phyloP scores from a whole-genome alignment of 176 grass and related monocot species.

The Lolium perenne region DNA sequence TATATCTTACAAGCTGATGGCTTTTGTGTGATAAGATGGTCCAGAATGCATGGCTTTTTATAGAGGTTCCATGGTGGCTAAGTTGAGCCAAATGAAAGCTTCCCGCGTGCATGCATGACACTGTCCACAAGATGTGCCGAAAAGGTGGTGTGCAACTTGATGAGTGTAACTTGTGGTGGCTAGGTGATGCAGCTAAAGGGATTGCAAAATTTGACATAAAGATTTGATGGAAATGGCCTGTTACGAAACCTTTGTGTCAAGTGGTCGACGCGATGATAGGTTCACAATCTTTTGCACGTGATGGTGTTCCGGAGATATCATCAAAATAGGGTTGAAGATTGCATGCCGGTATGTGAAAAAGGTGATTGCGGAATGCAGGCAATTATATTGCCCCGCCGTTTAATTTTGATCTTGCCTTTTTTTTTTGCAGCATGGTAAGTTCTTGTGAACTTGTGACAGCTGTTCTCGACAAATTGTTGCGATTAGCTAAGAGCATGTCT shows the following conservation, averaged over 20 bases:
- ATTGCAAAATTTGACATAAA: slow-evolving; percentile 33
- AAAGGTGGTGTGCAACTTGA: slow-evolving; percentile 53
- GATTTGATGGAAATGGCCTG: slow-evolving; percentile 24
- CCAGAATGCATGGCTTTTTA: slow-evolving; percentile 45
- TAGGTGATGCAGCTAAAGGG: background rate
- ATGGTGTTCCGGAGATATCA: slow-evolving; percentile 17
- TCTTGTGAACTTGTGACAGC: background rate
- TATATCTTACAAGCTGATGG: background rate
- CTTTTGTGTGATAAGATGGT: slow-evolving; percentile 2
- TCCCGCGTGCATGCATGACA: background rate
- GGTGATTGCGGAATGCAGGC: slow-evolving; percentile 39
- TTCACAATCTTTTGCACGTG: slow-evolving; percentile 42
- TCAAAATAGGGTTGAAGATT: slow-evolving; percentile 23
- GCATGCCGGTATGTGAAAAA: background rate
- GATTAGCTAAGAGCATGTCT: background rate
- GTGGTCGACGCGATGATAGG: slow-evolving; percentile 29
- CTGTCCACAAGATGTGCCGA: slow-evolving; percentile 39
- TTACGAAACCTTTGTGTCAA: slow-evolving; percentile 33
- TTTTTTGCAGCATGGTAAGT: background rate
- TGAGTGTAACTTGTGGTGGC: slow-evolving; percentile 37
- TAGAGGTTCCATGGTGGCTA: slow-evolving; percentile 8
- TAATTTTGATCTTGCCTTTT: background rate
- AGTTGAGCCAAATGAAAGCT: background rate
- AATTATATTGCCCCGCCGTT: slow-evolving; percentile 17
- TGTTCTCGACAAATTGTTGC: background rate